phyloP scores from a whole-genome alignment of 2,329 filamentous ascomycete genomes.

The Claviceps sp. region DNA sequence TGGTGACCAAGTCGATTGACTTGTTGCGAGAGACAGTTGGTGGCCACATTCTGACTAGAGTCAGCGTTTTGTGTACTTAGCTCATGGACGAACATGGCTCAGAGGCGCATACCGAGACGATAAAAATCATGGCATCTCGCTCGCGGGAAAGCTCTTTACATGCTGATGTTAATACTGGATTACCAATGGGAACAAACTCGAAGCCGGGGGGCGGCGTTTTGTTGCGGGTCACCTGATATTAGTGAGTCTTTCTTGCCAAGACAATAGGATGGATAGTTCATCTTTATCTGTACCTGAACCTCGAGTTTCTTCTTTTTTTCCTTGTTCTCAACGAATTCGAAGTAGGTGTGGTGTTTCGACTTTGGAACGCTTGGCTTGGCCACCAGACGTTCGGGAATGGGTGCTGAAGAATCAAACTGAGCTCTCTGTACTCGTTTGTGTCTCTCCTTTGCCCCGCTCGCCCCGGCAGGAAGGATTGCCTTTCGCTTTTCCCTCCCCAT shows the following conservation, averaged over 20 bases:
- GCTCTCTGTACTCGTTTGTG: slow-evolving; percentile 20
- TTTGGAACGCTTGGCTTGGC: slow-evolving; percentile 28
- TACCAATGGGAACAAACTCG: slow-evolving; percentile 48
- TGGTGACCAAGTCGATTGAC: slow-evolving; percentile 49
- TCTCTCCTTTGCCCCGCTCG: slow-evolving; percentile 22
- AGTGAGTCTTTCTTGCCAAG: slow-evolving; percentile 15
- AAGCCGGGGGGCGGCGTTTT: slow-evolving; percentile 44
- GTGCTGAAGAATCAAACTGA: slow-evolving; percentile 20
- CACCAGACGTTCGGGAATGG: slow-evolving; percentile 21
- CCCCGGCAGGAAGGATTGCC: slow-evolving; percentile 11
- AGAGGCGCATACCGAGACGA: slow-evolving; percentile 40
- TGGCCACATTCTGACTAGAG: slow-evolving; percentile 9
- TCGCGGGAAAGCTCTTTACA: slow-evolving; percentile 55
- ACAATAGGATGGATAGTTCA: background rate
- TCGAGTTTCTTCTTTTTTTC: slow-evolving; percentile 54
- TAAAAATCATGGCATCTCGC: slow-evolving; percentile 49
- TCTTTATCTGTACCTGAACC: slow-evolving; percentile 35
- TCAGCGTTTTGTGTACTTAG: slow-evolving; percentile 1
- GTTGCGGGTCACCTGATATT: slow-evolving; percentile 36
- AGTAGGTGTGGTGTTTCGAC: slow-evolving; percentile 47
- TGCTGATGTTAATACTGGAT: slow-evolving; percentile 43
- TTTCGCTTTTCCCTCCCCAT: slow-evolving; percentile 26
- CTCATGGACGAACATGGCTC: background rate
- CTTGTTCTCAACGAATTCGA: slow-evolving; percentile 50
- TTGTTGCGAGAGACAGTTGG: slow-evolving; percentile 34